phyloP scores from a whole-genome alignment of 371 early-diverging fungal genomes.

The Batkoa obscura region DNA sequence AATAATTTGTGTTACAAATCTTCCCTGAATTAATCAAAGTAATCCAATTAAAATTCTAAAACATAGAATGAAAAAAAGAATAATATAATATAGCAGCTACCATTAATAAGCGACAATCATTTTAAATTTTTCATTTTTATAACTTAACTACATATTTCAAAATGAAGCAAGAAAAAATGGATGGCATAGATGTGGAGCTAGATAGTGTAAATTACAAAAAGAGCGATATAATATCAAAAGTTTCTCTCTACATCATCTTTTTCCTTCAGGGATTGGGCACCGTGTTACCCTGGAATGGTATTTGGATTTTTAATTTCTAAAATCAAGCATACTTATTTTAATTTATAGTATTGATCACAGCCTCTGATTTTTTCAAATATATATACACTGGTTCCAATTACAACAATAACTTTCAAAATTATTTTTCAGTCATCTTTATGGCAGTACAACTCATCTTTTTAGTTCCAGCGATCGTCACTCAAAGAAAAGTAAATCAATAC shows the following conservation, averaged over 20 bases:
- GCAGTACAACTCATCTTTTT: conserved; percentile 33
- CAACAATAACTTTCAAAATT: conserved; percentile 50
- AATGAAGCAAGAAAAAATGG: no score
- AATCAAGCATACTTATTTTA: background rate
- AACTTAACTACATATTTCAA: no score
- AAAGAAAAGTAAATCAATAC: conserved; percentile 25
- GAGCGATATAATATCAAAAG: no score
- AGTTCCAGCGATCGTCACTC: conserved; percentile 29
- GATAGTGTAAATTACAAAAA: no score
- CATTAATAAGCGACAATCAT: no score
- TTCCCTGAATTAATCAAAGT: no score
- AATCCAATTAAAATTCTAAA: no score
- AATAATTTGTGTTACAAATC: no score
- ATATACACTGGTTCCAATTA: conserved; percentile 34
- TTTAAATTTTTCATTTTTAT: no score
- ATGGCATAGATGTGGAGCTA: no score
- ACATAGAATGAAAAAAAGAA: no score
- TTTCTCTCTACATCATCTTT: conserved; percentile 24
- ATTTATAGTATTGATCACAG: conserved; percentile 46
- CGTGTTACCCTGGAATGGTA: conserved; percentile 69
- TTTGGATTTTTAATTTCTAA: background rate
- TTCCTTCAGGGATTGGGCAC: conserved; percentile 50
- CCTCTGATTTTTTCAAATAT: conserved; percentile 43
- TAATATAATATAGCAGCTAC: no score
- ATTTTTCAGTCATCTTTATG: conserved; percentile 48